Base-by-base conservation (phyloP, 1,284 basidiomycete genomes). In the Ceratobasidium papillatum region DNA sequence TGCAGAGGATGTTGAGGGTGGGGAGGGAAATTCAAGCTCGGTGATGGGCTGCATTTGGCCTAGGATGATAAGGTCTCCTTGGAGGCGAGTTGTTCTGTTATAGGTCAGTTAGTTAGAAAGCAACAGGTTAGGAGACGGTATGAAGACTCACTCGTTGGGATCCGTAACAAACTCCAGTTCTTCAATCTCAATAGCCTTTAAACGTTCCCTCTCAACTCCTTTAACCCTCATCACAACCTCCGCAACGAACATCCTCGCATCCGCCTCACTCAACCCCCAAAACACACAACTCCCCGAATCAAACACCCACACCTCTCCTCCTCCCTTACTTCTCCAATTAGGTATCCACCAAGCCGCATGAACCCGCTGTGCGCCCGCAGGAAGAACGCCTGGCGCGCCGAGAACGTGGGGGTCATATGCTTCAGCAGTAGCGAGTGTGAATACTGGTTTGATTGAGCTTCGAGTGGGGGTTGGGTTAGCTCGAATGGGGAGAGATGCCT, bases 141-240 rank as follows among this genome's bases (percentile, higher is more conserved):
- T 5, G 59, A 38, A 49, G 25, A 86, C 90, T 81, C 81, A 94
- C 92, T 95, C 93, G 74, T 85, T 90, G 38, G 93, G 92, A 82
- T 96, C 94, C 30, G 92, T 91, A 8, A 95, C 93, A 82, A 95
- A 96, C 80, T 96, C 94, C 45, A 96, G 86, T 78, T 95, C 94
- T 80, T 96, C 94, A 25, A 92, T 92, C 84, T 96, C 94, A 34
- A 89, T 85, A 71, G 93, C 92, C 49, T 82, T 85, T 65, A 95
- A 83, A 1, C 87, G 85, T 0, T 85, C 87, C 1, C 93, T 82
- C 81, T 94, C 89, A 19, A 89, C 85, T 0, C 86, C 84, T 0
- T 4, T 86, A 41, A 82, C 84, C 63, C 77, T 77, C 51, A 85
- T 81, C 59, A 95, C 85, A 11, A 94, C 86, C 58, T 93, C 85